Evolutionary conservation across 2,329 filamentous ascomycete species (phyloP), one percentile per base, ranked within the genome.

Genomic region (Podosphaera xanthii): DNA sequence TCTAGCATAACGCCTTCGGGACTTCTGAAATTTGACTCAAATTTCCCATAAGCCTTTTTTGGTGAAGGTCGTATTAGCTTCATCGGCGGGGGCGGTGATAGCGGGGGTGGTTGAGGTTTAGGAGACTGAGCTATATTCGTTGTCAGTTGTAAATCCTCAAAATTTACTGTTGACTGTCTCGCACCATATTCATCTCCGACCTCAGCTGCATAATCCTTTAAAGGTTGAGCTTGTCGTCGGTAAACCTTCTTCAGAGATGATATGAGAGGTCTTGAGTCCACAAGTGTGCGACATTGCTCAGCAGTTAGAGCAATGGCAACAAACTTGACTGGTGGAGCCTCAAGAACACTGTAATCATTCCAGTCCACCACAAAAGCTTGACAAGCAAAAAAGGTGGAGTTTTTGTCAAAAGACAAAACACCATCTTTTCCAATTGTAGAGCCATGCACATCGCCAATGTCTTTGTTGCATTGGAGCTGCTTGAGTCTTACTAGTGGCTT

Each of bases 311-410:
- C 73, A 59, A 81, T 71, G 59, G 73, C 65, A 9, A 74, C 72
- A 62, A 79, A 82, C 62, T 77, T 74, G 62, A 69, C 44, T 67
- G 76, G 67, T 62, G 70, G 64, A 62, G 65, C 35, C 65, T 72
- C 68, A 4, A 73, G 70, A 46, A 67, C 61, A 8, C 69, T 70
- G 68, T 82, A 82, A 61, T 82, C 68, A 64, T 82, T 80, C 69
- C 73, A 79, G 60, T 77, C 75, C 49, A 73, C 74, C 34, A 73
- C 66, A 59, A 77, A 74, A 2, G 75, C 76, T 30, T 80, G 74
- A 67, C 83, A 86, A 52, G 80, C 76, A 65, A 77, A 80, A 68
- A 85, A 85, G 36, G 70, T 70, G 2, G 72, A 68, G 64, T 72
- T 74, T 54, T 74, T 76, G 33, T 59, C 59, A 69, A 76, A 78